Base-by-base conservation (phyloP, 2,329 filamentous ascomycete genomes). In the Botrytis galanthina region DNA sequence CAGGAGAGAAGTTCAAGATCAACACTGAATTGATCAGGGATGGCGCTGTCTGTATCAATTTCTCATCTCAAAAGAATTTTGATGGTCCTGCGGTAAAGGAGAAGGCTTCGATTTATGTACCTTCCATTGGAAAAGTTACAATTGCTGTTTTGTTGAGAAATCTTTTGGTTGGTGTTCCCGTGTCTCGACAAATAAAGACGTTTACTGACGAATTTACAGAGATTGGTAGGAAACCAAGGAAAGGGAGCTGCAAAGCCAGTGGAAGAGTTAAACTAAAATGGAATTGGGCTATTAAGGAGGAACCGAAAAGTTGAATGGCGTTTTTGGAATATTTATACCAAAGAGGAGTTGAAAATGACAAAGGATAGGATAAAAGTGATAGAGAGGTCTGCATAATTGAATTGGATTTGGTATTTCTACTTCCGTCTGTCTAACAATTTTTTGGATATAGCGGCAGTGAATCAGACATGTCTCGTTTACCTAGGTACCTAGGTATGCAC, bases 21-120 rank as follows among this genome's bases (percentile, higher is more conserved):
- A 93, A 95, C 9, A 92, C 91, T 5, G 89, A 93, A 70, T 85
- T 96, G 75, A 86, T 99, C 79, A 89, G 94, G 64, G 93, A 97
- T 73, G 96, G 96, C 66, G 95, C 93, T 44, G 93, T 97, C n/a
- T 99, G 96, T 86, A 95, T 99, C 85, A 99, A 99, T 84, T 98
- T 99, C 82, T 97, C 94, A 12, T 97, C 93, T 70, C 94, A 93
- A 83, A 93, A 95, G 85, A 98, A 99, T 84, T 98, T 98, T 83
- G 91, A 91, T 75, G 87, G 87, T 1, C 90, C 92, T 0, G 92
- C 93, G 66, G 90, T 98, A 77, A 98, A 97, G 84, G 93, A 98
- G 82, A 97, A 95, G 85, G 96, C 96, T 2, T 94, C 94, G 8
- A 97, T 99, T 79, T 99, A 98, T 79, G 95, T 98, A 29, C 96